Evolutionary conservation across 192 early-diverging fungal genomes (phyloP).

Genomic region (Coemansia sp.): DNA sequence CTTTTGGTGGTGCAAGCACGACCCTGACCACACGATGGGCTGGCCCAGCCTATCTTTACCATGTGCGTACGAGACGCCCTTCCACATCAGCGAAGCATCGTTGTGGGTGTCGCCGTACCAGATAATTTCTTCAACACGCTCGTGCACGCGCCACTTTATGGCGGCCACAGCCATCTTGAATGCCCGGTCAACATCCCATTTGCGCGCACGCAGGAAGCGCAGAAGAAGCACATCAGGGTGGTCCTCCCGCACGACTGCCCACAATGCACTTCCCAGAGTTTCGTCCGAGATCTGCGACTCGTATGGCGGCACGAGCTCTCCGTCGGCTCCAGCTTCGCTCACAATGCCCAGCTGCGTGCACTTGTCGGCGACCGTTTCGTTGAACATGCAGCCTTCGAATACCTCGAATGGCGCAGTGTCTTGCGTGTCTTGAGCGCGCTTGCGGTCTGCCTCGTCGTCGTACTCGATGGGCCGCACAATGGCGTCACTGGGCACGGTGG

Average conservation of each 20-base stretch:
- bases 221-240: conserved; percentile 73
- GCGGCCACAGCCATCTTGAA: conserved; percentile 69
- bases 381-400: conserved; percentile 50
- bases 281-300: conserved; percentile 21
- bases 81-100: conserved; percentile 56
- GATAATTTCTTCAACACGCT: conserved; percentile 61
- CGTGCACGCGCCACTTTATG: conserved; percentile 73
- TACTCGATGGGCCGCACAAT: conserved; percentile 33
- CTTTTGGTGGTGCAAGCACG: conserved; percentile 62
- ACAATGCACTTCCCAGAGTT: conserved; percentile 61
- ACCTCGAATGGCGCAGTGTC: conserved; percentile 48
- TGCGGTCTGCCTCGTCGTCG: conserved; percentile 33
- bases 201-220: conserved; percentile 82
- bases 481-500: conserved; percentile 30
- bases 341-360: conserved; percentile 36
- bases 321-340: conserved; percentile 12
- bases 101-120: conserved; percentile 60
- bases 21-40: conserved; percentile 59
- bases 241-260: conserved; percentile 63
- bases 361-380: conserved; percentile 35
- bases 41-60: conserved; percentile 60
- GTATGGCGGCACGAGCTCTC: conserved; percentile 37
- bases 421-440: conserved; percentile 36
- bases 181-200: conserved; percentile 81
- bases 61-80: conserved; percentile 61